Conservation (phyloP, 306 rosid species). For the Arachis stenosperma region DNA sequence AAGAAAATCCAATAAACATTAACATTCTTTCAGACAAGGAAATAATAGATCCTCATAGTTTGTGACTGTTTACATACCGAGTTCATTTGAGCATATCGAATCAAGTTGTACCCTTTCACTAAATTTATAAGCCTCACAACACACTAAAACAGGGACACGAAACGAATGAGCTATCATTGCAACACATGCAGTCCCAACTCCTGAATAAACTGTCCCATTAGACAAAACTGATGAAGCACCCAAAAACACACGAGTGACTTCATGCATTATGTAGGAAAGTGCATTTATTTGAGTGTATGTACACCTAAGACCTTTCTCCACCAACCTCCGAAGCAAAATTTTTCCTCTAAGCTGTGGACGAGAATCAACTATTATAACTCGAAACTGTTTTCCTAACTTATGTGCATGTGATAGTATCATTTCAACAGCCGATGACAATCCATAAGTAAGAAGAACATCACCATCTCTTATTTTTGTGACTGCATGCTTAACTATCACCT, state of each 20-base stretch:
- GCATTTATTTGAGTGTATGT: constrained; percentile 54
- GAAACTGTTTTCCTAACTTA: constrained; percentile 53
- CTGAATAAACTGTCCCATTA: constrained; percentile 58
- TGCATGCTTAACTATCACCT: constrained; percentile 53
- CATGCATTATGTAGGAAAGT: constrained; percentile 54
- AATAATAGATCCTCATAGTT: constrained; percentile 1
- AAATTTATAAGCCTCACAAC: constrained; percentile 61
- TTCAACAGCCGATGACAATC: constrained; percentile 52
- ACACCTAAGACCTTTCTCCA: constrained; percentile 53
- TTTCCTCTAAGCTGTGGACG: constrained; percentile 53
- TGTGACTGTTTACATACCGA: constrained; percentile 41
- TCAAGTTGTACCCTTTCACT: constrained; percentile 59
- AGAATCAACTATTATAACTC: constrained; percentile 56
- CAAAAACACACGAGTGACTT: constrained; percentile 53
- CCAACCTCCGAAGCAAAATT: constrained; percentile 50
- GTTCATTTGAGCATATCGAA: constrained; percentile 59
- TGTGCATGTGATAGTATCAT: constrained; percentile 53
- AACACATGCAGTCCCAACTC: constrained; percentile 58
- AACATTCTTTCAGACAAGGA: constrained; percentile 34
- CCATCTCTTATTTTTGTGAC: constrained; percentile 57
- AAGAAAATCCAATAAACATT: constrained; percentile 38
- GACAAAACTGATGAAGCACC: constrained; percentile 57
- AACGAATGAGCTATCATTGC: constrained; percentile 58
- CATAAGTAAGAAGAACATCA: constrained; percentile 55
- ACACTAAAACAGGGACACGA: constrained; percentile 50